phyloP scores from a whole-genome alignment of 148 eudicot genomes.

The Linanthus parryae region DNA sequence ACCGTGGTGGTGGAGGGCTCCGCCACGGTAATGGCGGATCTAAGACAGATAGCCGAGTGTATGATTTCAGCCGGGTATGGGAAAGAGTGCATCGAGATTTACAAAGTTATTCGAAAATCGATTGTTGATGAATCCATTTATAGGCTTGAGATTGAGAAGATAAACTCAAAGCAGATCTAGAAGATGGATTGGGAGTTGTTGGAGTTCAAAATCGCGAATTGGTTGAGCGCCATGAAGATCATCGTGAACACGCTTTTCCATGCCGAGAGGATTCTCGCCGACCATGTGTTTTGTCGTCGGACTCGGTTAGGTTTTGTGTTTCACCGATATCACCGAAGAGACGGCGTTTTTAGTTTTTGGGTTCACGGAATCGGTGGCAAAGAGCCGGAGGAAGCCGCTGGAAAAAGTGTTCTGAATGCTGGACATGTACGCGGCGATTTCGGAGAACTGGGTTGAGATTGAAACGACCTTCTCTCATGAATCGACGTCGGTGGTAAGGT shows the following conservation, averaged over 20 bases:
- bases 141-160: constrained; percentile 33
- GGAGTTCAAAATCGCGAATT: constrained; percentile 23
- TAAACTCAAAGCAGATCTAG: constrained; percentile 19
- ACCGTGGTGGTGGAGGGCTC: constrained; percentile 27
- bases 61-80: constrained; percentile 49
- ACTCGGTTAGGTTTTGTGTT: constrained; percentile 34
- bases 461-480: constrained; percentile 46
- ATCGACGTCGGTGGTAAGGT: constrained; percentile 27
- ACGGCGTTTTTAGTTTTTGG: constrained; percentile 29
- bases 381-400: constrained; percentile 27
- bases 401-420: constrained; percentile 59
- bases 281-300: constrained; percentile 32
- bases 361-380: constrained; percentile 36
- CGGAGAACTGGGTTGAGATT: constrained; percentile 34
- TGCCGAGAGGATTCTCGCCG: constrained; percentile 45
- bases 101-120: constrained; percentile 38
- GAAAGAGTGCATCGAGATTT: constrained; percentile 39
- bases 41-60: constrained; percentile 39
- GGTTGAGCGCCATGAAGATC: constrained; percentile 27
- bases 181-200: constrained; percentile 35
- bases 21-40: constrained; percentile 22
- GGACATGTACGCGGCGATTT: constrained; percentile 46
- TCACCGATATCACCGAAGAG: constrained; percentile 31
- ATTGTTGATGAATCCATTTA: constrained; percentile 48
- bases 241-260: constrained; percentile 31